Percentiles rank a stretch among this genome's conserved stretches.
Conservation (phyloP, 306 rosid species). For the Heteromeles arbutifolia region DNA sequence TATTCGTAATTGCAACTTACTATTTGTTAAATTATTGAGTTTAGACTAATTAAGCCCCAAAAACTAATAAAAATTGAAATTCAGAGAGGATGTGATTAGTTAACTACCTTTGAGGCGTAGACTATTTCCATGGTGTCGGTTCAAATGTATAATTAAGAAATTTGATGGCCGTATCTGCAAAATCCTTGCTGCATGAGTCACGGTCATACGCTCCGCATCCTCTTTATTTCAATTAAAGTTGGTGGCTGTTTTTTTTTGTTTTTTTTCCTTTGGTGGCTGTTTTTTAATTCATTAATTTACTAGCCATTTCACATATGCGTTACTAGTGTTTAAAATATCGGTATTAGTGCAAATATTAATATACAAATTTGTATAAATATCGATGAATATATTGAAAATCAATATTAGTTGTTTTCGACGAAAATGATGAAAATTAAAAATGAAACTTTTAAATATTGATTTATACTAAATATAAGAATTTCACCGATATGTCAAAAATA, state of each 20-base stretch:
- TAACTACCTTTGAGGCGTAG: background rate
- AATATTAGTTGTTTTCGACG: too few relatives aligned
- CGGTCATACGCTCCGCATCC: background rate
- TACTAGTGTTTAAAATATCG: too few relatives aligned
- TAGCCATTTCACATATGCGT: background rate
- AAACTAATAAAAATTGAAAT: background rate
- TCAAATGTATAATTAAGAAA: background rate
- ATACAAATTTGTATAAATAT: too few relatives aligned
- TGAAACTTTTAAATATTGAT: too few relatives aligned
- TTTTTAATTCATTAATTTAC: background rate
- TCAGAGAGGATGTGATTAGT: background rate
- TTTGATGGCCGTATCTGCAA: background rate
- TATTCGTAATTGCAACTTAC: background rate
- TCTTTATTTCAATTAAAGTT: background rate
- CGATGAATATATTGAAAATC: too few relatives aligned
- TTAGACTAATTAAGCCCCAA: background rate
- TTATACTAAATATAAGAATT: too few relatives aligned
- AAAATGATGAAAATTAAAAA: too few relatives aligned
- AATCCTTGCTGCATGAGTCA: background rate
- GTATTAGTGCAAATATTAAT: too few relatives aligned
- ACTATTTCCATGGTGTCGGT: slow-evolving; percentile 7
- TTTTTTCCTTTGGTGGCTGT: background rate
- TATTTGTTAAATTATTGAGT: background rate
- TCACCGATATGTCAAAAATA: too few relatives aligned
- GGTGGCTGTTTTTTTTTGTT: background rate